These are phyloP conservation scores for Paxillus ammoniavirescens DNA, from an alignment of 768 basidiomycete genomes.

Conservation along the genomic window DNA sequence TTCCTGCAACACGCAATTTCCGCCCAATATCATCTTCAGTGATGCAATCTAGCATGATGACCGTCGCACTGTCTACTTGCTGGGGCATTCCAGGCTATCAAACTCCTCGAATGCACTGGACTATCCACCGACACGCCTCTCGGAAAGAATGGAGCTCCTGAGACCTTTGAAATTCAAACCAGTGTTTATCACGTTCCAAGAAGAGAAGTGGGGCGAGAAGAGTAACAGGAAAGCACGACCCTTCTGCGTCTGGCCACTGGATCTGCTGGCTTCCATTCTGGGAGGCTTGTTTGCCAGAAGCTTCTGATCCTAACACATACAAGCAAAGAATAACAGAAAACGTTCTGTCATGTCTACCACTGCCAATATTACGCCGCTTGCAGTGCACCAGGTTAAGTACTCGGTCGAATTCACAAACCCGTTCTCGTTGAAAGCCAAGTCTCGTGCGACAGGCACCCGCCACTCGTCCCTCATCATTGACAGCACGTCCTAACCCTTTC, in stretches of 20 bases:
- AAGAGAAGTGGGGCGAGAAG: slow-evolving; percentile 1
- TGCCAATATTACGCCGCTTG: no score
- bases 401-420: no score
- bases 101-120: slow-evolving; percentile 1
- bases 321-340: slow-evolving; percentile 19
- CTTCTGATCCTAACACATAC: slow-evolving; percentile 30
- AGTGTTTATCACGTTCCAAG: not conserved
- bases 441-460: no score
- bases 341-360: no score
- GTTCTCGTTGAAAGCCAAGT: no score
- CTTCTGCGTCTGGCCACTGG: slow-evolving; percentile 1
- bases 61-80: slow-evolving; percentile 46
- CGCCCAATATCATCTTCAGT: slow-evolving; percentile 38
- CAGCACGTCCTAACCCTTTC: no score
- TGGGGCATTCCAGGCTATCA: slow-evolving; percentile 40
- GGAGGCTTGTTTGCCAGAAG: slow-evolving; percentile 19
- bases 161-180: slow-evolving; percentile 1
- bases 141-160: not conserved
- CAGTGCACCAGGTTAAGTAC: no score
- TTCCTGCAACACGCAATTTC: slow-evolving; percentile 60
- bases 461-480: no score
- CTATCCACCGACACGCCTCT: no score
- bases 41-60: slow-evolving; percentile 43
- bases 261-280: slow-evolving; percentile 11
- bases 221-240: not conserved